Evolutionary conservation across 1,284 basidiomycete genomes (phyloP).

Genomic region (Moesziomyces sp.): DNA sequence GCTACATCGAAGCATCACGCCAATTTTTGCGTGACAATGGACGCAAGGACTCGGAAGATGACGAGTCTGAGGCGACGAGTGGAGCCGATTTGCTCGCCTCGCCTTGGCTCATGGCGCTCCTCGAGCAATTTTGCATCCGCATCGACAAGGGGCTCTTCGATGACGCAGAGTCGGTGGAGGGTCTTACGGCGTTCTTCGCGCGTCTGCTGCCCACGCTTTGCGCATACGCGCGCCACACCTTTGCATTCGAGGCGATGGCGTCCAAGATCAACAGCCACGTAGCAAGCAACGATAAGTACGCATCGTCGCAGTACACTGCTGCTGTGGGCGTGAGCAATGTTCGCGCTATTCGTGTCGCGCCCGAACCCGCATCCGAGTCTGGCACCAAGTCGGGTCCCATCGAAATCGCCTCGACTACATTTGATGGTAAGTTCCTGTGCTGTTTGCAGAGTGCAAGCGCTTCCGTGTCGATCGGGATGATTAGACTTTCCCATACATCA

Average conservation of each 20-base stretch:
- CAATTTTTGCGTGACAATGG: slow-evolving; percentile 27
- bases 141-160: slow-evolving; percentile 42
- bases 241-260: slow-evolving; percentile 17
- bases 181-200: slow-evolving; percentile 34
- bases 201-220: slow-evolving; percentile 41
- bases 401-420: background rate
- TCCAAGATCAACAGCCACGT: slow-evolving; percentile 4
- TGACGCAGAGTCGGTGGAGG: slow-evolving; percentile 14
- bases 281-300: slow-evolving; percentile 7
- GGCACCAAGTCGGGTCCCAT: slow-evolving; percentile 1
- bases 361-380: background rate
- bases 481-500: slow-evolving; percentile 47
- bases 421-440: slow-evolving; percentile 18
- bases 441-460: background rate
- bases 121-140: slow-evolving; percentile 57
- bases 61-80: background rate
- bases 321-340: slow-evolving; percentile 16
- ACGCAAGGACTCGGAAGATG: background rate
- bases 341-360: slow-evolving; percentile 11
- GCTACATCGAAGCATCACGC: slow-evolving; percentile 81
- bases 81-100: slow-evolving; percentile 30
- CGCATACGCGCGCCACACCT: slow-evolving; percentile 26
- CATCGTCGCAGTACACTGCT: background rate
- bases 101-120: slow-evolving; percentile 43
- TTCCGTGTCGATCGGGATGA: slow-evolving; percentile 32